Base-by-base conservation (phyloP, 2,329 filamentous ascomycete genomes). In the Exophiala sideris region DNA sequence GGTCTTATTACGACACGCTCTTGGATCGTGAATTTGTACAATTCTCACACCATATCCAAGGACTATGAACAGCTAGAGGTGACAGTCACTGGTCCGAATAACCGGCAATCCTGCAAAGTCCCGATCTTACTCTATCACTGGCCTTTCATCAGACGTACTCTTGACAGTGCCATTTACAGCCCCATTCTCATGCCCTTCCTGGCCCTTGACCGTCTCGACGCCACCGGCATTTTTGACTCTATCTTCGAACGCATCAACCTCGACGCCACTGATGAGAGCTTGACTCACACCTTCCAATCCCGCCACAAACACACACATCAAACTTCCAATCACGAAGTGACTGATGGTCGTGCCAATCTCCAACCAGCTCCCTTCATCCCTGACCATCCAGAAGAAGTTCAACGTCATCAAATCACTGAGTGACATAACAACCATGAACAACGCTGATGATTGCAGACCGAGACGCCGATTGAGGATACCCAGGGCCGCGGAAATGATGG, bases 301-400 rank as follows among this genome's bases (percentile, higher is more conserved):
- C 0, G 91, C 89, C 40, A 99, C 91, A 73, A 99, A 99, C 7
- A 95, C 85, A 63, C 91, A 94, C 41, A 97, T 68, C 63, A 89
- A 70, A 70, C 90, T 96, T 14, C 91, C 92, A 73, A 99, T 97
- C 57, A 85, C 84, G 71, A 97, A 99, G 70, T 97, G 91, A 66
- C 84, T 95, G 62, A 99, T 99, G 3, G 90, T 96, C 24, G 90
- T 95, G 32, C 94, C 94, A 68, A 99, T 99, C 68, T 99, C 94
- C 56, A 99, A 74, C 94, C 94, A 99, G 18, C 88, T 94, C 0
- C 94, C 94, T 69, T 99, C 94, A 64, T 99, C 94, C 66, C 88
- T 88, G 42, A 99, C 94, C 65, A 96, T 89, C 84, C 89, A 99
- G 74, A 99, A 99, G 76, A 99, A 99, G 65, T 94, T 89, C 48